phyloP scores from a whole-genome alignment of 805 yeast species.

The Metschnikowia lochheadii region DNA sequence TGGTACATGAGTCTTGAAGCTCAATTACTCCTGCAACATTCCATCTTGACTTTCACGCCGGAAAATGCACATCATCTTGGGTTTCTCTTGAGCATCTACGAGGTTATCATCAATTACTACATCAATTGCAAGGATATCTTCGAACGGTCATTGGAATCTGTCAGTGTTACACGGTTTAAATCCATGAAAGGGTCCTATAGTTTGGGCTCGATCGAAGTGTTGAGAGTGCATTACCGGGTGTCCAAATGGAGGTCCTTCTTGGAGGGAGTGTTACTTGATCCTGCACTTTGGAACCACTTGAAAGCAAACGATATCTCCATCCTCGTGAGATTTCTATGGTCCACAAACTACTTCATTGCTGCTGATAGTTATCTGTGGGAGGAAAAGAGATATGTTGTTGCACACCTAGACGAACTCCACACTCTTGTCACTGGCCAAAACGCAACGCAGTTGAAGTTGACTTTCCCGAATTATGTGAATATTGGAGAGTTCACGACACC shows the following conservation, averaged over 20 bases:
- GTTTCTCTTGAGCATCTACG: conserved; percentile 40
- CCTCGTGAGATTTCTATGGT: conserved; percentile 27
- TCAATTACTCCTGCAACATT: conserved; percentile 12
- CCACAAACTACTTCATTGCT: conserved; percentile 18
- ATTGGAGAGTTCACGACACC: conserved; percentile 53
- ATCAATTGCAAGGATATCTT: conserved; percentile 28
- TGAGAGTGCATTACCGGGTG: conserved; percentile 40
- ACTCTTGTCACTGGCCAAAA: conserved; percentile 7
- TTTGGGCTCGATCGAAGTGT: conserved; percentile 36
- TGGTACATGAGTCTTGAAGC: conserved; percentile 34
- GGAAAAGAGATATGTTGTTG: conserved; percentile 25
- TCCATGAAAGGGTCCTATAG: conserved; percentile 22
- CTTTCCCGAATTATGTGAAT: conserved; percentile 54
- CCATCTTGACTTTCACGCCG: background rate
- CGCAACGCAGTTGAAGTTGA: conserved; percentile 24
- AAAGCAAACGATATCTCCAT: background rate
- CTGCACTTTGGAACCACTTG: background rate
- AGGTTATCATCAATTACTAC: conserved; percentile 44
- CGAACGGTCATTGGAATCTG: conserved; percentile 18
- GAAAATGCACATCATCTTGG: conserved; percentile 10
- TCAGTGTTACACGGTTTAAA: conserved; percentile 12
- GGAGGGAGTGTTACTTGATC: background rate
- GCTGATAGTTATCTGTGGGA: conserved; percentile 28
- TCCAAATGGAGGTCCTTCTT: conserved; percentile 41
- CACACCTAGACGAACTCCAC: conserved; percentile 43